These are phyloP conservation scores for Penicillium sp. DNA, from an alignment of 2,329 filamentous ascomycete genomes.

Conservation along the genomic window DNA sequence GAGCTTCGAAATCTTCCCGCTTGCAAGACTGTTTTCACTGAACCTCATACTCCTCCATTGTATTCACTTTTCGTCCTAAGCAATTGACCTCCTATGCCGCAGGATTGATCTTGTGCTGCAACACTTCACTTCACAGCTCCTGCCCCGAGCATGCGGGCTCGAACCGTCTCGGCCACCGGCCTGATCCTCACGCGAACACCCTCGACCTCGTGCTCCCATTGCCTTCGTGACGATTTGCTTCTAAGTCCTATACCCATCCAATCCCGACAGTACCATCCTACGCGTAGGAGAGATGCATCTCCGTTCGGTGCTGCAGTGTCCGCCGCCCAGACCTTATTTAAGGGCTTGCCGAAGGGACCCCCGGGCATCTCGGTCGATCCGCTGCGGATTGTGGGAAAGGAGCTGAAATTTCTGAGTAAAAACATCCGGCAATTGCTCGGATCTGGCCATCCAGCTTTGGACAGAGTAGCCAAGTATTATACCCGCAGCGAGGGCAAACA, in stretches of 20 bases:
- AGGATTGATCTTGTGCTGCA: conserved; percentile 1
- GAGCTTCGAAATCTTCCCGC: conserved; percentile 26
- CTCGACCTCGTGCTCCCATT: conserved; percentile 38
- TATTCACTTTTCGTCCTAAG: too few species aligned
- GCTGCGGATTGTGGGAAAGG: conserved; percentile 82
- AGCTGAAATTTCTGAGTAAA: conserved; percentile 91
- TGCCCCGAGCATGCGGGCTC: conserved; percentile 36
- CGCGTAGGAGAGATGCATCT: conserved; percentile 36
- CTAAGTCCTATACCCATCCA: conserved; percentile 22
- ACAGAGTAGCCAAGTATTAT: conserved; percentile 96
- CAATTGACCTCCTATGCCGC: conserved; percentile 14
- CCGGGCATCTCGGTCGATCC: conserved; percentile 72
- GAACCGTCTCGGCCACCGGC: conserved; percentile 33
- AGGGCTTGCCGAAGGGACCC: conserved; percentile 38
- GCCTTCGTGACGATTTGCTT: conserved; percentile 34
- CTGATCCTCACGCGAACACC: conserved; percentile 32
- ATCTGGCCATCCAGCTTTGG: conserved; percentile 87
- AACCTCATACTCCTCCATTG: conserved; percentile 2
- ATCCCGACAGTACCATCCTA: conserved; percentile 38
- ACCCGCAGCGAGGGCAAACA: conserved; percentile 96
- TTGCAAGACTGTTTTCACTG: conserved; percentile 1
- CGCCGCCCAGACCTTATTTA: conserved; percentile 49
- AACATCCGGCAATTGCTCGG: conserved; percentile 91
- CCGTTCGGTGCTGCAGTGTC: conserved; percentile 45
- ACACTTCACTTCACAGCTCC: conserved; percentile 5